phyloP scores from a whole-genome alignment of 441 rosid genomes.

The Erysimum pusillum region DNA sequence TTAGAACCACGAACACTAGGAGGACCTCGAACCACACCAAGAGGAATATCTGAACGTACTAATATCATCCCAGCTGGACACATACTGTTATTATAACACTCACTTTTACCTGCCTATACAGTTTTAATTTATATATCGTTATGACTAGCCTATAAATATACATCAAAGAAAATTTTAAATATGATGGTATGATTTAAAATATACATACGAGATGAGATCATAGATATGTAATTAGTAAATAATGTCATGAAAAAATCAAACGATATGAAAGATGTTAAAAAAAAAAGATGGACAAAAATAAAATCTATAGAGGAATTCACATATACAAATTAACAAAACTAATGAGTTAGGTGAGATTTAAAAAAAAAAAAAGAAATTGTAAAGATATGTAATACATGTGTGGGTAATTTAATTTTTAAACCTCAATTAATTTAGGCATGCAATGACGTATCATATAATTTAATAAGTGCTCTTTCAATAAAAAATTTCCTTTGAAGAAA shows the following conservation, averaged over 20 bases:
- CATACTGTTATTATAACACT: background rate
- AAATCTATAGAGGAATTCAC: no score
- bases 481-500: no score
- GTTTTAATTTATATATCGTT: background rate
- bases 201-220: background rate
- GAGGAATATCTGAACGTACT: background rate
- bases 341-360: no score
- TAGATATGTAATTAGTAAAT: background rate
- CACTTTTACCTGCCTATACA: background rate
- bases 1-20: background rate
- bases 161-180: background rate
- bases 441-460: no score
- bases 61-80: background rate
- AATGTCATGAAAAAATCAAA: background rate
- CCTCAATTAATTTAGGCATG: no score
- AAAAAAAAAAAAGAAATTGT: no score
- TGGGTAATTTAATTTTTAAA: no score
- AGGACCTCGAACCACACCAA: background rate
- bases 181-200: background rate
- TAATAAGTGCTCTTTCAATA: no score
- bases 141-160: background rate
- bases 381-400: no score
- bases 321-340: no score
- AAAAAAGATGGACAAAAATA: no score
- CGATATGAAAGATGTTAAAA: no score